These are phyloP conservation scores for Magnolia officinalis DNA, from an alignment of 164 flowering plant species.

Conservation along the genomic window DNA sequence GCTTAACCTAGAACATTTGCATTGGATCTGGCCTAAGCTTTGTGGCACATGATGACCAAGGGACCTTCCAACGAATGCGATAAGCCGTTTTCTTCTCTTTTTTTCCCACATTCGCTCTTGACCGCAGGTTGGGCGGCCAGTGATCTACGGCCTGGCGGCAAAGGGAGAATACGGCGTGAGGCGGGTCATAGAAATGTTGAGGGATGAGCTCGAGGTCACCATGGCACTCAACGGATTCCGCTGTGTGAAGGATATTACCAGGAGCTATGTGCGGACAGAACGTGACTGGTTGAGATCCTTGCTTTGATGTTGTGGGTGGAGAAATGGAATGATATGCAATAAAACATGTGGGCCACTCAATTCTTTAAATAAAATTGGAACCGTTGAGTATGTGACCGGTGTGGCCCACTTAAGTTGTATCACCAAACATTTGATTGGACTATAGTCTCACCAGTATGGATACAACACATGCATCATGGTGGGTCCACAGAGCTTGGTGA, in stretches of 20 bases:
- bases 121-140: constrained; percentile 62
- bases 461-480: too few species aligned
- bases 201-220: constrained; percentile 62
- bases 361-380: neutral
- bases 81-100: neutral
- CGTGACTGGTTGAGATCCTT: constrained; percentile 35
- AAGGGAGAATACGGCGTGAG: constrained; percentile 46
- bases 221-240: constrained; percentile 74
- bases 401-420: too few species aligned
- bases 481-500: too few species aligned
- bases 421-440: too few species aligned
- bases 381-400: neutral
- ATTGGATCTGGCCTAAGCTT: neutral
- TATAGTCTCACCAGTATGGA: too few species aligned
- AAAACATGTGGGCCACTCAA: too few species aligned
- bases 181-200: constrained; percentile 56
- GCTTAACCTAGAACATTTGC: neutral
- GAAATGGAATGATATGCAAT: neutral
- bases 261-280: constrained; percentile 45
- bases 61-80: neutral
- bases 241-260: constrained; percentile 46
- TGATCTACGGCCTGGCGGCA: constrained; percentile 60
- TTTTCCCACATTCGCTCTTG: neutral
- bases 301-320: constrained; percentile 20
- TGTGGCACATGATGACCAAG: neutral